A percentile compares a stretch with the other conserved stretches of the same genome.
These are phyloP conservation scores for Ophiostoma ulmi DNA, from an alignment of 2,329 filamentous ascomycete species.

Conservation along the genomic window DNA sequence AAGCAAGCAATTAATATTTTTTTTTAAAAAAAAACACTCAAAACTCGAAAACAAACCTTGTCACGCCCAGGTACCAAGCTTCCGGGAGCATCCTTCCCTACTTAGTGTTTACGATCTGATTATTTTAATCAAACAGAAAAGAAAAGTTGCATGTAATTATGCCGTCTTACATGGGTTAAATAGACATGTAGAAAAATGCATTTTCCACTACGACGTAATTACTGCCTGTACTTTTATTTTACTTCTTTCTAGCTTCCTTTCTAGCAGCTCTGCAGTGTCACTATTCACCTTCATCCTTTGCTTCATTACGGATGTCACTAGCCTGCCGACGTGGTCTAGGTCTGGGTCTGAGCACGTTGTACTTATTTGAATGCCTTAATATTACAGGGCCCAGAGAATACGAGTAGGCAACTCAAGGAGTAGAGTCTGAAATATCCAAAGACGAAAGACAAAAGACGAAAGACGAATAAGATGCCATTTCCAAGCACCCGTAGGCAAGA, in stretches of 20 bases:
- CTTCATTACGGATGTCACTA: background rate
- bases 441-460: background rate
- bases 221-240: background rate
- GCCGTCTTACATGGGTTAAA: slow-evolving; percentile 1
- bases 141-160: background rate
- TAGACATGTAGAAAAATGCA: background rate
- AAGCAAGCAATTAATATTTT: too few relatives aligned
- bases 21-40: background rate
- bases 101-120: background rate
- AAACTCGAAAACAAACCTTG: background rate
- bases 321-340: too few relatives aligned
- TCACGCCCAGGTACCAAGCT: background rate
- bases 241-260: background rate
- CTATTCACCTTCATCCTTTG: too few relatives aligned
- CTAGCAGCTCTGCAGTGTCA: background rate
- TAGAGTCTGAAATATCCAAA: background rate
- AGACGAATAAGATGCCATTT: too few relatives aligned
- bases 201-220: background rate
- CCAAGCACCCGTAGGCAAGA: background rate
- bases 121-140: background rate
- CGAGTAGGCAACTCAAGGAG: background rate
- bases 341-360: background rate
- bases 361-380: background rate
- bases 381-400: background rate
- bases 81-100: slow-evolving; percentile 8